Evolutionary conservation across 2,329 filamentous ascomycete species (phyloP), one percentile per base, ranked within the genome.

Genomic region (Trichoderma atrobrunneum): DNA sequence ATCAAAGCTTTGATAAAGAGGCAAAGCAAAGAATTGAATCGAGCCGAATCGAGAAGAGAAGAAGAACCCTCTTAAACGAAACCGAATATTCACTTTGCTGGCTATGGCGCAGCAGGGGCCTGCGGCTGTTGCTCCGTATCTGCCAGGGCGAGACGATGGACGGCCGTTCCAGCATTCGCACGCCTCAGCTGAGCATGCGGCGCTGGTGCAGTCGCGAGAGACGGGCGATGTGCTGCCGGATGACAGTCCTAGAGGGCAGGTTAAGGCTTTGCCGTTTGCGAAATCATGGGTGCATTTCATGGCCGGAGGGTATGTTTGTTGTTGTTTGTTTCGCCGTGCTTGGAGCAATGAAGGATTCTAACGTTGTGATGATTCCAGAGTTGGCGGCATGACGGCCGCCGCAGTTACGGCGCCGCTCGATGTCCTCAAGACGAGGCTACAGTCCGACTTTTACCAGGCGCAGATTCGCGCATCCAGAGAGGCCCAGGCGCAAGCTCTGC

Each of bases 371-470:
- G 10, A 2, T 8, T 43, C 21, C 12, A 97, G 95, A 56, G 84
- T 93, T 67, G 95, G 95, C 76, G 95, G 95, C 76, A 97, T 97
- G 91, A 94, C 93, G 21, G 92, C 95, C 12, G 93, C 95, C 28
- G 91, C 93, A n/a, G 83, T 98, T n/a, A 98, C 95, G 2, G 94
- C 94, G 10, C 95, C 95, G 26, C 91, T 98, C 73, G 95, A 98
- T 79, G 95, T 98, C 36, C 88, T 98, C 65, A 97, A 97, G 82
- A 98, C 95, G 12, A 90, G 95, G 43, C 86, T 98, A 3, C 95
- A 98, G 81, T 97, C 94, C 78, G 95, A 97, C 79, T 97, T 97
- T 81, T 98, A 98, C 86, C 93, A 97, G 81, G 87, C 90, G 10
- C 93, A 97, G 81, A 87, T 97, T 60, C 87, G 87, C 34, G 89